Evolutionary conservation across 129 eudicot genomes (phyloP).

Genomic region (Logfia minima): DNA sequence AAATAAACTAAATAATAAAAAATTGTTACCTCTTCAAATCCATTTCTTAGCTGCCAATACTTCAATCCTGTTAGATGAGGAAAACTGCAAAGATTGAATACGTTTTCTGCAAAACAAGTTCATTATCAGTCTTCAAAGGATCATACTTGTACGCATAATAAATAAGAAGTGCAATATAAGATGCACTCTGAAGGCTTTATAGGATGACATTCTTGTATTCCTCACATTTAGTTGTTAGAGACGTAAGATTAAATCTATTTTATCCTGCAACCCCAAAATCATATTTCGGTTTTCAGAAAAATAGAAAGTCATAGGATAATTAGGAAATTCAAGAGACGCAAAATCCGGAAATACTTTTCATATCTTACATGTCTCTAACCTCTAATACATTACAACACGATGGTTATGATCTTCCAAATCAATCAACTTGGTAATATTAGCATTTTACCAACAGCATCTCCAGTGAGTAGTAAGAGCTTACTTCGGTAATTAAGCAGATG

Average conservation of each 20-base stretch:
- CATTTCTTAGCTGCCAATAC: conserved; percentile 67
- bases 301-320: neutral
- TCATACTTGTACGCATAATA: conserved; percentile 9
- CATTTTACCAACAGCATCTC: neutral
- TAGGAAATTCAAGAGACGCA: neutral
- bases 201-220: neutral
- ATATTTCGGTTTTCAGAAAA: conserved; percentile 8
- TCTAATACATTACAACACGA: neutral
- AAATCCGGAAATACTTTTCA: neutral
- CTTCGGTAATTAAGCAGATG: conserved; percentile 96
- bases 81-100: conserved; percentile 80
- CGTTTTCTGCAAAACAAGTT: conserved; percentile 73
- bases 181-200: neutral
- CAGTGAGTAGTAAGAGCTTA: conserved; percentile 36
- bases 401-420: conserved; percentile 1
- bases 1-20: neutral
- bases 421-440: conserved; percentile 8
- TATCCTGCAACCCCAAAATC: neutral
- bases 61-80: conserved; percentile 69
- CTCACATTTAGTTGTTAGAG: neutral
- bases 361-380: neutral
- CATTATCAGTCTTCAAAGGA: conserved; percentile 25
- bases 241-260: neutral
- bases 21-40: conserved; percentile 75
- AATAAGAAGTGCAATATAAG: conserved; percentile 12